Percentiles rank a stretch among this genome's conserved stretches.
phyloP scores from a whole-genome alignment of 2,329 filamentous ascomycete genomes.

The Botryotinia globosa region DNA sequence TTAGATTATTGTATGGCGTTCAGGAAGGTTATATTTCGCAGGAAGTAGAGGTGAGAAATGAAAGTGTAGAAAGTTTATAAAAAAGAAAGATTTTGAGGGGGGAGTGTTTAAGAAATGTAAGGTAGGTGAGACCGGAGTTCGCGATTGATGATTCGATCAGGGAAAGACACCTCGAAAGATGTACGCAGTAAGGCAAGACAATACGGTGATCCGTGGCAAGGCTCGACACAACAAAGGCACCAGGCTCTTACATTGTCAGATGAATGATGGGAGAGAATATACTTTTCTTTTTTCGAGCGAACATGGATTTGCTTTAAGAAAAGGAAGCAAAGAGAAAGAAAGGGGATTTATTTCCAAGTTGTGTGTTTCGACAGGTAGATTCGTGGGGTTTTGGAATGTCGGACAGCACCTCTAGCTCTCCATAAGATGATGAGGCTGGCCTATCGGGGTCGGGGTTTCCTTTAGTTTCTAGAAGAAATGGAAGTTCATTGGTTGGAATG shows the following conservation, averaged over 20 bases:
- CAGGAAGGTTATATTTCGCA: neutral
- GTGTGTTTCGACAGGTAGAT: slow-evolving; percentile 9
- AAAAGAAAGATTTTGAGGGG: slow-evolving; percentile 2
- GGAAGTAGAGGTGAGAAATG: slow-evolving; percentile 1
- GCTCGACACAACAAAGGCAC: slow-evolving; percentile 29
- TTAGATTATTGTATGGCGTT: slow-evolving; percentile 14
- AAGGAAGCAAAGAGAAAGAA: neutral
- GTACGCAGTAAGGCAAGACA: slow-evolving; percentile 15
- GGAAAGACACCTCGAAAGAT: slow-evolving; percentile 12
- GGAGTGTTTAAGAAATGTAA: neutral
- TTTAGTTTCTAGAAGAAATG: neutral
- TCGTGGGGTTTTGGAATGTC: slow-evolving; percentile 21
- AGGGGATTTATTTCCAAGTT: slow-evolving; percentile 8
- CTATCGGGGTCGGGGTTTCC: neutral
- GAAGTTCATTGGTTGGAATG: neutral
- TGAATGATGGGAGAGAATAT: neutral
- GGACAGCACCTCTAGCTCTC: slow-evolving; percentile 8
- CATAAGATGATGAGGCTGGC: slow-evolving; percentile 17
- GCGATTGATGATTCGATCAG: slow-evolving; percentile 23
- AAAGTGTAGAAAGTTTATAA: neutral
- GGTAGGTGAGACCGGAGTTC: slow-evolving; percentile 16
- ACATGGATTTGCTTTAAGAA: neutral
- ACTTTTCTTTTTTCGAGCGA: neutral
- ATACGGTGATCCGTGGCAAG: slow-evolving; percentile 18
- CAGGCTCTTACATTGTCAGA: slow-evolving; percentile 35